phyloP scores from a whole-genome alignment of 2,329 filamentous ascomycete genomes.

The Waltergamsia citrina region DNA sequence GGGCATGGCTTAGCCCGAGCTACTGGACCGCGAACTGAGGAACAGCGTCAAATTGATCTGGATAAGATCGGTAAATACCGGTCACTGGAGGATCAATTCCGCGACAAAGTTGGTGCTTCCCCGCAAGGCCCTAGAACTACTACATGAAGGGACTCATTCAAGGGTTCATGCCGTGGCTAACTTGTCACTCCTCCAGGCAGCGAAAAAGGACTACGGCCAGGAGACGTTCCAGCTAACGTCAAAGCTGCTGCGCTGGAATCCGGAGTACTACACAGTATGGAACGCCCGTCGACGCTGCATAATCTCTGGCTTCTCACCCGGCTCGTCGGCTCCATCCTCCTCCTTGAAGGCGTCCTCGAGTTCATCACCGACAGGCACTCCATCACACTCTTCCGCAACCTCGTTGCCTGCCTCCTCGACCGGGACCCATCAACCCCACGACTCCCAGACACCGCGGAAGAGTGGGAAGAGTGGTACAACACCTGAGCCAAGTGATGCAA shows the following conservation, averaged over 20 bases:
- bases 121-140: background rate
- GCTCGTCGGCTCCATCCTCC: constrained; percentile 37
- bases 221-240: constrained; percentile 59
- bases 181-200: constrained; percentile 15
- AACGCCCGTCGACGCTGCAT: constrained; percentile 72
- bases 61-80: constrained; percentile 71
- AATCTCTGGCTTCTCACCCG: constrained; percentile 49
- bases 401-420: constrained; percentile 44
- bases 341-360: constrained; percentile 44
- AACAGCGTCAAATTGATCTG: constrained; percentile 61
- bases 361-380: constrained; percentile 44
- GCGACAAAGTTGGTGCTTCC: constrained; percentile 43
- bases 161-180: background rate
- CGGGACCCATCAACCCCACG: constrained; percentile 37
- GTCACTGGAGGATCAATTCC: constrained; percentile 58
- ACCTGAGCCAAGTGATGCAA: constrained; percentile 17
- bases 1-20: constrained; percentile 70
- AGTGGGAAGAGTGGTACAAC: constrained; percentile 49
- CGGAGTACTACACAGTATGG: constrained; percentile 88
- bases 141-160: background rate
- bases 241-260: constrained; percentile 67
- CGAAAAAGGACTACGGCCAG: constrained; percentile 35
- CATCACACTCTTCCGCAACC: constrained; percentile 53
- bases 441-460: constrained; percentile 38
- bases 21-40: constrained; percentile 51